Conservation (phyloP, 345 rosid species). For the Eucalyptus rudis region DNA sequence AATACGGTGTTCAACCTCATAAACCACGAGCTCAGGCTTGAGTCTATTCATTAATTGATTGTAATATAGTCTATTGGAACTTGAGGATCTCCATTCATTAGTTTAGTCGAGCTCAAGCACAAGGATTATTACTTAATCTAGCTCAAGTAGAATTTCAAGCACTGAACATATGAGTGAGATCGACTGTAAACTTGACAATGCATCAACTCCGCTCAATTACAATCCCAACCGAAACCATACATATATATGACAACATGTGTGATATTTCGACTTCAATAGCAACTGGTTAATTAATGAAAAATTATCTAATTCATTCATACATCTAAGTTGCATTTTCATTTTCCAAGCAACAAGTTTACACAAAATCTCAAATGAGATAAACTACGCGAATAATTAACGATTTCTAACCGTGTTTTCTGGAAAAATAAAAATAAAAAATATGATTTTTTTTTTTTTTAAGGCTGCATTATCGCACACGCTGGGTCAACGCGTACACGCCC, state of each 20-base stretch:
- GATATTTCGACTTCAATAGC: fast-evolving
- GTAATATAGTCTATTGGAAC: background rate
- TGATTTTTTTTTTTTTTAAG: background rate
- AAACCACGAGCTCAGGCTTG: background rate
- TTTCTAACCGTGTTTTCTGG: background rate
- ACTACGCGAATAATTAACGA: background rate
- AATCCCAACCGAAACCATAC: fast-evolving
- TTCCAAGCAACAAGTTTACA: background rate
- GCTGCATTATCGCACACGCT: background rate
- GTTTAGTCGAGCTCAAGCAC: background rate
- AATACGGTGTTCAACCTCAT: background rate
- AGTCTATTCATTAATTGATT: background rate
- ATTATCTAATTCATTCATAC: background rate
- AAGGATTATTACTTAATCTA: background rate
- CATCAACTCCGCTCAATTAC: background rate
- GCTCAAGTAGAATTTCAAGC: background rate
- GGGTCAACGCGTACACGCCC: background rate
- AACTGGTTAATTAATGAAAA: background rate
- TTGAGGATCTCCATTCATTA: background rate
- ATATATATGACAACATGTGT: background rate
- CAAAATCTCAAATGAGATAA: background rate
- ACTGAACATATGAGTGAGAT: too few species aligned
- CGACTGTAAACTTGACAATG: background rate
- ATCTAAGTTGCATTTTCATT: background rate
- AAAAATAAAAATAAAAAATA: background rate